phyloP scores from a whole-genome alignment of 345 rosid species.

The Laguncularia racemosa region DNA sequence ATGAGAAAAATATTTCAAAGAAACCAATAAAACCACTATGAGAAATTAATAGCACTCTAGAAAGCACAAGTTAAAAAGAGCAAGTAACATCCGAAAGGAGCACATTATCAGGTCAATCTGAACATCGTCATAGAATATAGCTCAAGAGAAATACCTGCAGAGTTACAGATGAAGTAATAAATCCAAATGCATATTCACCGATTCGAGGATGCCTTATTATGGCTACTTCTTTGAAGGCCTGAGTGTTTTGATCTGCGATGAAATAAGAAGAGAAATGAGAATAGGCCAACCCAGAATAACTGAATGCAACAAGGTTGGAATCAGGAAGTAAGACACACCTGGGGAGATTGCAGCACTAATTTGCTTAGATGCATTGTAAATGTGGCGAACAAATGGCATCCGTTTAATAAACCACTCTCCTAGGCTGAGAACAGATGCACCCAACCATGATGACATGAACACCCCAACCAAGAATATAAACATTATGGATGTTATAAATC shows the following conservation, averaged over 20 bases:
- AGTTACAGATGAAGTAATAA: slow-evolving; percentile 78
- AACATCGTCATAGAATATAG: not conserved
- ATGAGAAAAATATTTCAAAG: too few relatives aligned
- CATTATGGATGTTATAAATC: slow-evolving; percentile 83
- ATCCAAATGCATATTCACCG: slow-evolving; percentile 98
- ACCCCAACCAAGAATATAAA: slow-evolving; percentile 97
- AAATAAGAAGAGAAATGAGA: slow-evolving; percentile 2
- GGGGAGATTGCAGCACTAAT: slow-evolving; percentile 98
- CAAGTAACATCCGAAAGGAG: too few relatives aligned
- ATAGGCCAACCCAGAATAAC: not conserved
- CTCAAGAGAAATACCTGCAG: slow-evolving; percentile 54
- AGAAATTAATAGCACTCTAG: too few relatives aligned
- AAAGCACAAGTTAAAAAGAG: too few relatives aligned
- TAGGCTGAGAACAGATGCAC: slow-evolving; percentile 82
- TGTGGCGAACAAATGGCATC: slow-evolving; percentile 98
- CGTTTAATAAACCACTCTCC: slow-evolving; percentile 99
- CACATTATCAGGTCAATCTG: too few relatives aligned
- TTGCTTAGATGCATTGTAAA: slow-evolving; percentile 96
- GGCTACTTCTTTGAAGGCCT: slow-evolving; percentile 97
- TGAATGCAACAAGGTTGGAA: not conserved
- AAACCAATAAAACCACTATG: too few relatives aligned
- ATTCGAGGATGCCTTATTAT: slow-evolving; percentile 95
- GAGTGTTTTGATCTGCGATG: slow-evolving; percentile 82
- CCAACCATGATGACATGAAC: slow-evolving; percentile 99
- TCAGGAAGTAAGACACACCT: slow-evolving; percentile 31